Conservation (phyloP, 2,329 filamentous ascomycete genomes). For the Diaporthe aspalathi region DNA sequence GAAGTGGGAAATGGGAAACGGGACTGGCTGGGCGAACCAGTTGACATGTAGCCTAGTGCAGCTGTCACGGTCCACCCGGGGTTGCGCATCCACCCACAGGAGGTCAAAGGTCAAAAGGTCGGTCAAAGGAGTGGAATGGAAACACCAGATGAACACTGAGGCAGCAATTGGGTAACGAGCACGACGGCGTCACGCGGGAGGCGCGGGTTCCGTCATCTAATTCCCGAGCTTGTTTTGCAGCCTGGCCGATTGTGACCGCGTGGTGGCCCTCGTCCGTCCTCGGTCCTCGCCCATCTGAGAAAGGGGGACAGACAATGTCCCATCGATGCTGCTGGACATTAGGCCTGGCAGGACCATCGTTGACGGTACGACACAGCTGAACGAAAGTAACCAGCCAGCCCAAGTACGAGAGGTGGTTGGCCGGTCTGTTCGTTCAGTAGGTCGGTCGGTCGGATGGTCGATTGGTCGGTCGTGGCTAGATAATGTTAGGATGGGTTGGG, state of each 20-base stretch:
- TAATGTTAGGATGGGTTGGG: background rate
- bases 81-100: slow-evolving; percentile 26
- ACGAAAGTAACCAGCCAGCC: too few relatives aligned
- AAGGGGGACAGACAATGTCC: background rate
- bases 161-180: background rate
- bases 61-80: slow-evolving; percentile 29
- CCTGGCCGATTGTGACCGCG: too few relatives aligned
- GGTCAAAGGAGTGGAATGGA: slow-evolving; percentile 18
- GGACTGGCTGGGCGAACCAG: slow-evolving; percentile 23
- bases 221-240: background rate
- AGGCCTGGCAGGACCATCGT: background rate
- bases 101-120: slow-evolving; percentile 22
- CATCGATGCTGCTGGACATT: background rate
- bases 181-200: background rate
- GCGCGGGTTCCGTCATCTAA: slow-evolving; percentile 23
- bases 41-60: slow-evolving; percentile 25
- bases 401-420: background rate
- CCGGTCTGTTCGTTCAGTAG: too few relatives aligned
- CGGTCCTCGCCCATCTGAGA: background rate
- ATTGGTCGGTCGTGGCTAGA: background rate
- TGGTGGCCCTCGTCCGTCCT: too few relatives aligned
- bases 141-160: background rate
- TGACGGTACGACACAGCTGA: background rate
- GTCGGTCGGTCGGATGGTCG: background rate
- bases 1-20: background rate